Evolutionary conservation across 768 basidiomycete genomes (phyloP).

Genomic region (Rhizopogon sp.): DNA sequence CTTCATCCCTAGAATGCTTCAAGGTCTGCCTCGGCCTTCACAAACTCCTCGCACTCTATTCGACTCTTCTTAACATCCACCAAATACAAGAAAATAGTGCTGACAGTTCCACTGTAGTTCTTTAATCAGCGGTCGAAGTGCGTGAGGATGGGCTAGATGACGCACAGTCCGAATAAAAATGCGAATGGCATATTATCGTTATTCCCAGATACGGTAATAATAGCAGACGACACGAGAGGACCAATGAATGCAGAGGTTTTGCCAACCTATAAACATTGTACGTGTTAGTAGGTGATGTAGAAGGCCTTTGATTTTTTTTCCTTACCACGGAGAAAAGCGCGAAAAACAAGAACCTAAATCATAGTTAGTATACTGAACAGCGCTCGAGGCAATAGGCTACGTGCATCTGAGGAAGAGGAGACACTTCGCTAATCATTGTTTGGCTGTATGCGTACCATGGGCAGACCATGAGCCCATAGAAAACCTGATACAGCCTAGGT

Average conservation of each 20-base stretch:
- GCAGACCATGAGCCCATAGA: slow-evolving; percentile 69
- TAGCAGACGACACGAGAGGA: slow-evolving; percentile 69
- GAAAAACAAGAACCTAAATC: slow-evolving; percentile 61
- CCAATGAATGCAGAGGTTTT: slow-evolving; percentile 78
- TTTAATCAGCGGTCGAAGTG: background rate
- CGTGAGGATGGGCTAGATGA: slow-evolving; percentile 6
- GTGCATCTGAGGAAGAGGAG: slow-evolving; percentile 66
- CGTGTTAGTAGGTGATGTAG: background rate
- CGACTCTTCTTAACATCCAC: slow-evolving; percentile 64
- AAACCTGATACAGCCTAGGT: slow-evolving; percentile 60
- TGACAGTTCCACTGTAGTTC: background rate
- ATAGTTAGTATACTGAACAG: background rate
- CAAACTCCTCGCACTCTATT: slow-evolving; percentile 56
- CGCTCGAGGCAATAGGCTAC: slow-evolving; percentile 8
- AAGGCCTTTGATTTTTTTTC: background rate
- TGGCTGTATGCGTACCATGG: slow-evolving; percentile 82
- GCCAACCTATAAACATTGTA: slow-evolving; percentile 40
- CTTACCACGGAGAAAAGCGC: slow-evolving; percentile 66
- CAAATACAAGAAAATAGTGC: slow-evolving; percentile 55
- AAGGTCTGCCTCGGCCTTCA: slow-evolving; percentile 45
- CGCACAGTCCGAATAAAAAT: slow-evolving; percentile 66
- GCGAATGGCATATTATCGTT: slow-evolving; percentile 76
- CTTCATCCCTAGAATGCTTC: slow-evolving; percentile 28
- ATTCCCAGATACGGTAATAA: slow-evolving; percentile 61
- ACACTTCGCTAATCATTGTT: slow-evolving; percentile 80